These are phyloP conservation scores for Rhodomyrtus tomentosa DNA, from an alignment of 345 rosid species.

Conservation along the genomic window DNA sequence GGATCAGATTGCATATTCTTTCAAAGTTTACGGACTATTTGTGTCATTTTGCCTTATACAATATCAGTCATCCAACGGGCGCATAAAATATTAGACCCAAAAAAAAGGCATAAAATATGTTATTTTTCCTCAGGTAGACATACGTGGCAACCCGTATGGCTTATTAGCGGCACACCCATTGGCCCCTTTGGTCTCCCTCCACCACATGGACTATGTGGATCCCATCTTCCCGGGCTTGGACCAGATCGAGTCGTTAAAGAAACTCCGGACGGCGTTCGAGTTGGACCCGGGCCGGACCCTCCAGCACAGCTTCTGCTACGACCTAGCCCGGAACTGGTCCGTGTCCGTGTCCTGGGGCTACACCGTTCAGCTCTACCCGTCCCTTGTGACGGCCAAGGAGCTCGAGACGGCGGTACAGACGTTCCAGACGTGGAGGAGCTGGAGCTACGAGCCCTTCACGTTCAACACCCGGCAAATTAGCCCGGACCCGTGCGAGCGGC, in stretches of 20 bases:
- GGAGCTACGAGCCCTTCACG: slow-evolving; percentile 51
- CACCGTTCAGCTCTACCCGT: slow-evolving; percentile 57
- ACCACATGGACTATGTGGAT: slow-evolving; percentile 67
- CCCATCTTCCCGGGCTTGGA: slow-evolving; percentile 41
- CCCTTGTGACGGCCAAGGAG: slow-evolving; percentile 34
- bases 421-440: slow-evolving; percentile 64
- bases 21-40: too few relatives aligned
- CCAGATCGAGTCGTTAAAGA: slow-evolving; percentile 39
- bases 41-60: too few relatives aligned
- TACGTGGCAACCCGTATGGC: slow-evolving; percentile 72
- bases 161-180: slow-evolving; percentile 81
- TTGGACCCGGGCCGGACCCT: slow-evolving; percentile 58
- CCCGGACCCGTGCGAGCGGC: slow-evolving; percentile 42
- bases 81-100: neutral
- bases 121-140: slow-evolving; percentile 43
- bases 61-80: neutral
- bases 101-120: neutral
- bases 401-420: slow-evolving; percentile 55
- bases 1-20: too few relatives aligned
- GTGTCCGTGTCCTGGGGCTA: slow-evolving; percentile 88
- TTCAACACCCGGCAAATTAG: slow-evolving; percentile 58
- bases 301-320: slow-evolving; percentile 74
- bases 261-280: slow-evolving; percentile 30
- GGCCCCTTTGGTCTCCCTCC: slow-evolving; percentile 72
- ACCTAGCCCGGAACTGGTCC: slow-evolving; percentile 48